Evolutionary conservation across 768 basidiomycete genomes (phyloP).

Genomic region (Termitomyces sp.): DNA sequence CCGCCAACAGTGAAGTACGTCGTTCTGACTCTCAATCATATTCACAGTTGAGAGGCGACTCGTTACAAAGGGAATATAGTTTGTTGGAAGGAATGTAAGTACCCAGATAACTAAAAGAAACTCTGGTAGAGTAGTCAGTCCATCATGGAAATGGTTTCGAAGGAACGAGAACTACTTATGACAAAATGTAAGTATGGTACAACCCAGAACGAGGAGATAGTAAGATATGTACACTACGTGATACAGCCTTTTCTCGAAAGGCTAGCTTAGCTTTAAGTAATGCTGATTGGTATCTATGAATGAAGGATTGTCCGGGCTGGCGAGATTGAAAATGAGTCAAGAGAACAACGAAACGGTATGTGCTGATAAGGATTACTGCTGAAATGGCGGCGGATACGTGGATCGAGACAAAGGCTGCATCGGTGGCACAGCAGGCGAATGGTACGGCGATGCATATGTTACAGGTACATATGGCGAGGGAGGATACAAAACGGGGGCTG

Average conservation of each 20-base stretch:
- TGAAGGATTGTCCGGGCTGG: background rate
- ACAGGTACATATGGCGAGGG: conserved; percentile 12
- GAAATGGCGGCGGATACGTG: conserved; percentile 3
- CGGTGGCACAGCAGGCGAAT: conserved; percentile 9
- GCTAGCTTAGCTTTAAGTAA: background rate
- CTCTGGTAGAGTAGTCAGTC: background rate
- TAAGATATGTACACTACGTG: conserved; percentile 5
- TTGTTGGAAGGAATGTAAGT: background rate
- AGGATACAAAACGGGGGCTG: conserved; percentile 1
- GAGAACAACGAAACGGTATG: background rate
- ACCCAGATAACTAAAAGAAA: conserved; percentile 1
- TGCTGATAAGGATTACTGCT: background rate
- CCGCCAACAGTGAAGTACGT: background rate
- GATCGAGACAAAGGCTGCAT: conserved; percentile 7
- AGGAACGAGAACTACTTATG: background rate
- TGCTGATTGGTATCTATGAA: conserved; percentile 1
- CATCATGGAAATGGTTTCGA: background rate
- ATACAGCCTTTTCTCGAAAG: conserved; percentile 1
- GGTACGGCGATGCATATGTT: conserved; percentile 11
- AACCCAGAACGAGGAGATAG: background rate
- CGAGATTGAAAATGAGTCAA: background rate
- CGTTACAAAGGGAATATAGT: background rate
- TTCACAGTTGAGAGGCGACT: background rate
- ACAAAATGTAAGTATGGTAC: conserved; percentile 1
- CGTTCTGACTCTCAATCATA: background rate